A percentile compares a stretch with the other conserved stretches of the same genome.
These are phyloP conservation scores for Backusella parvicylindrica DNA, from an alignment of 192 early-diverging fungal species.

Conservation along the genomic window DNA sequence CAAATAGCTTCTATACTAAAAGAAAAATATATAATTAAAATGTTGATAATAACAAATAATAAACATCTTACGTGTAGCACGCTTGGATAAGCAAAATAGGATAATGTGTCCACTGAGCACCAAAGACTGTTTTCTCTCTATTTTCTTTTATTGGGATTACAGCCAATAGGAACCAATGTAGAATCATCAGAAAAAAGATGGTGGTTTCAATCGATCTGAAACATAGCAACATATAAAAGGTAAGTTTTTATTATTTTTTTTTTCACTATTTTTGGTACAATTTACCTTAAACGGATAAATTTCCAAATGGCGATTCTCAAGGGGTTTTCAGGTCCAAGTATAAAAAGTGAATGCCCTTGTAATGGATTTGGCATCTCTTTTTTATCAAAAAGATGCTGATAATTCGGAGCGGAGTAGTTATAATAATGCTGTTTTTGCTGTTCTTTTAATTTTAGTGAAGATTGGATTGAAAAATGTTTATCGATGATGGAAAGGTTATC, in stretches of 20 bases:
- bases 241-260: background rate
- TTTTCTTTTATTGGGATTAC: conserved; percentile 28
- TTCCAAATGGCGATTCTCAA: conserved; percentile 31
- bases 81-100: conserved; percentile 38
- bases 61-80: conserved; percentile 30
- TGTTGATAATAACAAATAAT: background rate
- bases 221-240: background rate
- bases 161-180: conserved; percentile 46
- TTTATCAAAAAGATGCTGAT: background rate
- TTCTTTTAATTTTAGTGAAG: background rate
- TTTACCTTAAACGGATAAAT: conserved; percentile 39
- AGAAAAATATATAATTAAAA: background rate
- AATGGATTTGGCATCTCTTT: conserved; percentile 1
- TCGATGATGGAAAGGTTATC: background rate
- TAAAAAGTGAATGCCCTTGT: conserved; percentile 35
- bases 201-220: conserved; percentile 33
- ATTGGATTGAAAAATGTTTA: background rate
- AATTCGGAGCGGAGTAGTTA: background rate
- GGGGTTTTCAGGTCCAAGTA: conserved; percentile 35
- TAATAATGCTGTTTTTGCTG: background rate
- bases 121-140: conserved; percentile 37
- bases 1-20: conserved; percentile 24
- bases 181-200: conserved; percentile 37
- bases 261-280: background rate
- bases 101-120: conserved; percentile 42